Evolutionary conservation across 805 yeast species (phyloP).

Genomic region (Metschnikowia matae): DNA sequence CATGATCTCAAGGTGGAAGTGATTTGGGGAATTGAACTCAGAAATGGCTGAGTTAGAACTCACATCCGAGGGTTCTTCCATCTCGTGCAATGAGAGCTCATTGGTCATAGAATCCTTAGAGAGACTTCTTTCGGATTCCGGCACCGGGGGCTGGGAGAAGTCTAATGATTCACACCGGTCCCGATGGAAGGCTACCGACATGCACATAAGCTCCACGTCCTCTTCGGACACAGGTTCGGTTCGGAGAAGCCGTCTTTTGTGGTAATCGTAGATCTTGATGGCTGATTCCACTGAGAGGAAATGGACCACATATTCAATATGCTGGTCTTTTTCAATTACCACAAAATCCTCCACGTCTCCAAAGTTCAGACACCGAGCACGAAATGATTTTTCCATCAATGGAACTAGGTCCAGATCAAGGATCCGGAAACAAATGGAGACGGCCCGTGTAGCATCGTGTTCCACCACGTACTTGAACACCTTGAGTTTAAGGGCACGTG

Average conservation of each 20-base stretch:
- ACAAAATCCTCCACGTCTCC: constrained; percentile 41
- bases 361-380: constrained; percentile 30
- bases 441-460: constrained; percentile 35
- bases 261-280: constrained; percentile 40
- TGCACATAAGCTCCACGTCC: constrained; percentile 15
- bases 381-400: constrained; percentile 21
- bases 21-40: not conserved
- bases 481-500: constrained; percentile 28
- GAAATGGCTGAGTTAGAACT: not conserved
- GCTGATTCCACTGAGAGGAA: constrained; percentile 46
- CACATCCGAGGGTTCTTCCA: not conserved
- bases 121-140: not conserved
- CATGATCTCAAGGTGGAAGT: not conserved
- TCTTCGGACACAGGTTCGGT: constrained; percentile 13
- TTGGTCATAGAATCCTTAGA: not conserved
- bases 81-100: not conserved
- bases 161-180: constrained; percentile 35
- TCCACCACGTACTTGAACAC: constrained; percentile 40
- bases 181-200: constrained; percentile 23
- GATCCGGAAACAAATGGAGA: constrained; percentile 17
- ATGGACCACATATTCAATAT: constrained; percentile 24
- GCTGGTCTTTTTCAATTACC: constrained; percentile 5
- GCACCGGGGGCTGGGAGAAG: constrained; percentile 8
- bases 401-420: constrained; percentile 11
- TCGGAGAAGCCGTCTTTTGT: constrained; percentile 18